Percentiles rank a stretch among this genome's conserved stretches.
Conservation (phyloP, 2,329 filamentous ascomycete genomes). For the Aspergillus aculeatinus region DNA sequence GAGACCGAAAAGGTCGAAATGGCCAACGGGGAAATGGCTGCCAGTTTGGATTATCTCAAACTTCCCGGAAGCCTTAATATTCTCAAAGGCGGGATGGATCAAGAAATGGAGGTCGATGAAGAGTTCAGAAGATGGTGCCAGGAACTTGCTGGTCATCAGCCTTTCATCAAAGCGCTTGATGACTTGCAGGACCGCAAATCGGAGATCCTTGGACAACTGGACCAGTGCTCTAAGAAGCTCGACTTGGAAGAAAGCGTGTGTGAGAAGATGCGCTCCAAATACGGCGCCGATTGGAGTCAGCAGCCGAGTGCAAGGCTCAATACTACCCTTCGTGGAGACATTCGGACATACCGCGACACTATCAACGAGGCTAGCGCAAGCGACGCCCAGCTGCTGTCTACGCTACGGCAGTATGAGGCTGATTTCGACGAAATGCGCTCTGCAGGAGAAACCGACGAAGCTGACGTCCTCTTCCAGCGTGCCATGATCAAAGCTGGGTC, state of each 20-base stretch:
- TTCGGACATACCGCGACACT: slow-evolving; percentile 82
- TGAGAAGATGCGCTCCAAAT: slow-evolving; percentile 99
- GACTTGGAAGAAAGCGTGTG: slow-evolving; percentile 98
- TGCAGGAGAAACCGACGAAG: slow-evolving; percentile 81
- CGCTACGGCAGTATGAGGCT: slow-evolving; percentile 78
- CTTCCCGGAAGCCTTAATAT: slow-evolving; percentile 86
- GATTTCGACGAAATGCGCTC: slow-evolving; percentile 95
- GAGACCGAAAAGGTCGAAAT: slow-evolving; percentile 92
- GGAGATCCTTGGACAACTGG: slow-evolving; percentile 68
- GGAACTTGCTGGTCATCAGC: slow-evolving; percentile 81
- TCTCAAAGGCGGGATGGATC: slow-evolving; percentile 87
- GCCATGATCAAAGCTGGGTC: slow-evolving; percentile 77
- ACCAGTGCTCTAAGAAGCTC: slow-evolving; percentile 79
- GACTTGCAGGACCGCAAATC: slow-evolving; percentile 74
- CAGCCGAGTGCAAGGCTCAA: slow-evolving; percentile 91
- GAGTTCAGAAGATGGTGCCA: slow-evolving; percentile 94
- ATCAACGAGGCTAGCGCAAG: slow-evolving; percentile 85
- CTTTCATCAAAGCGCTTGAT: slow-evolving; percentile 76
- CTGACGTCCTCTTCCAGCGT: slow-evolving; percentile 83
- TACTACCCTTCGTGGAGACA: slow-evolving; percentile 79
- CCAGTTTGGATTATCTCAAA: slow-evolving; percentile 89
- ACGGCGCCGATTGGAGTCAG: slow-evolving; percentile 93
- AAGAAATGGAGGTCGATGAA: slow-evolving; percentile 81
- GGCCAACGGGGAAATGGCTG: slow-evolving; percentile 93
- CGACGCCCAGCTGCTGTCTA: slow-evolving; percentile 78